phyloP scores from a whole-genome alignment of 306 rosid genomes.

The Fagus sylvatica region DNA sequence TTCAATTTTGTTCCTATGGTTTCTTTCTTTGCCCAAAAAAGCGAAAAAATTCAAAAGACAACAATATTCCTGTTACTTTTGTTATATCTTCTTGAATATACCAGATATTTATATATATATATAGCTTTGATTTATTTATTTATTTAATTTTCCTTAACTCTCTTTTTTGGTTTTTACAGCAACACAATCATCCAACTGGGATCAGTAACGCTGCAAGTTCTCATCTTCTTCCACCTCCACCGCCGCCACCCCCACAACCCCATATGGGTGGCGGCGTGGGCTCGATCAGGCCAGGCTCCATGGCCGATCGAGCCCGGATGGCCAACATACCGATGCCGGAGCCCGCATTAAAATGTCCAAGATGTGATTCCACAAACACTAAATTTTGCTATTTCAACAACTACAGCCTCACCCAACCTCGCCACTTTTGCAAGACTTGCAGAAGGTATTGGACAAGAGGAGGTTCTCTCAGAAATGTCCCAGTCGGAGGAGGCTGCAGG shows the following conservation, averaged over 20 bases:
- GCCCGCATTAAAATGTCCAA: constrained; percentile 65
- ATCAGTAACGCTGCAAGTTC: constrained; percentile 24
- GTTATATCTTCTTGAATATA: constrained; percentile 70
- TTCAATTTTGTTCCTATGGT: constrained; percentile 25
- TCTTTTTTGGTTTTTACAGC: constrained; percentile 36
- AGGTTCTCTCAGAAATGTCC: constrained; percentile 73
- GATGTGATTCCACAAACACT: constrained; percentile 90
- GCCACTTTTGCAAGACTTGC: constrained; percentile 95
- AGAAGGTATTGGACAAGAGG: constrained; percentile 91
- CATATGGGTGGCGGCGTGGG: constrained; percentile 41
- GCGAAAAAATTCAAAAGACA: constrained; percentile 41
- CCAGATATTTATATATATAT: constrained; percentile 50
- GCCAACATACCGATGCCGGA: constrained; percentile 82
- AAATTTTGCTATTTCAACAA: constrained; percentile 94
- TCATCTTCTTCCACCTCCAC: constrained; percentile 50
- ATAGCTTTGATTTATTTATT: constrained; percentile 16
- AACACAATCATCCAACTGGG: constrained; percentile 40
- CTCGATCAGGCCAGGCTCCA: constrained; percentile 68
- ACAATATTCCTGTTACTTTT: constrained; percentile 58
- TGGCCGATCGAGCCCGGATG: constrained; percentile 87
- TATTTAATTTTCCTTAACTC: not conserved
- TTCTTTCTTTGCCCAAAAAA: constrained; percentile 4
- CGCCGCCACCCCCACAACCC: constrained; percentile 34
- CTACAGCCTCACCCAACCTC: constrained; percentile 91
- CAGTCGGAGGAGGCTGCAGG: constrained; percentile 90